Percentiles rank a stretch among this genome's conserved stretches.
Conservation (phyloP, 23 red algal genomes). For the Gracilaria gracilis region DNA sequence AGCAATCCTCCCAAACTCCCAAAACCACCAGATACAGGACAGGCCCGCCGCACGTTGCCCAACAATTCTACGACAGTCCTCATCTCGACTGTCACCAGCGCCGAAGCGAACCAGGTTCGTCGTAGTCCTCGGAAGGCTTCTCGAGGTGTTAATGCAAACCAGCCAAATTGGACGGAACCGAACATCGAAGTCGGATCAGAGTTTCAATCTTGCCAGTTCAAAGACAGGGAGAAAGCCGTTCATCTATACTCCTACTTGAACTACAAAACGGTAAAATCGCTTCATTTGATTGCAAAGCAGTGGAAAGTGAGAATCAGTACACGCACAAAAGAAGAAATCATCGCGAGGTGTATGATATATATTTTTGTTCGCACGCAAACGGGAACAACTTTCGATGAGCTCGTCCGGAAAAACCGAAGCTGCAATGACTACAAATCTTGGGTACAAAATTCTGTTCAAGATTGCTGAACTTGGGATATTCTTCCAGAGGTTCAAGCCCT, state of each 20-base stretch:
- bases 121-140: background rate
- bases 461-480: background rate
- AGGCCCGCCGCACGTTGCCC: too few species aligned
- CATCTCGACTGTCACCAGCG: background rate
- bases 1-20: too few species aligned
- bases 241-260: background rate
- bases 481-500: background rate
- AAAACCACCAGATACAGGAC: too few species aligned
- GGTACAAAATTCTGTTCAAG: background rate
- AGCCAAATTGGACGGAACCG: too few species aligned
- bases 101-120: background rate
- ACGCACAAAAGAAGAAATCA: background rate
- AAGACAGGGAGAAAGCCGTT: background rate
- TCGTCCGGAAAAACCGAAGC: background rate
- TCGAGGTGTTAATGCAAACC: background rate
- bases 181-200: too few species aligned
- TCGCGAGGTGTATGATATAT: background rate
- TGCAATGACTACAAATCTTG: background rate
- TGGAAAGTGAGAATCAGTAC: background rate
- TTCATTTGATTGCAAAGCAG: background rate
- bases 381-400: background rate
- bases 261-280: background rate
- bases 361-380: background rate
- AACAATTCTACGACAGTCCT: background rate
- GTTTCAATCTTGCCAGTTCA: too few species aligned